phyloP scores from a whole-genome alignment of 345 rosid species.

The Rhizophora mangle region DNA sequence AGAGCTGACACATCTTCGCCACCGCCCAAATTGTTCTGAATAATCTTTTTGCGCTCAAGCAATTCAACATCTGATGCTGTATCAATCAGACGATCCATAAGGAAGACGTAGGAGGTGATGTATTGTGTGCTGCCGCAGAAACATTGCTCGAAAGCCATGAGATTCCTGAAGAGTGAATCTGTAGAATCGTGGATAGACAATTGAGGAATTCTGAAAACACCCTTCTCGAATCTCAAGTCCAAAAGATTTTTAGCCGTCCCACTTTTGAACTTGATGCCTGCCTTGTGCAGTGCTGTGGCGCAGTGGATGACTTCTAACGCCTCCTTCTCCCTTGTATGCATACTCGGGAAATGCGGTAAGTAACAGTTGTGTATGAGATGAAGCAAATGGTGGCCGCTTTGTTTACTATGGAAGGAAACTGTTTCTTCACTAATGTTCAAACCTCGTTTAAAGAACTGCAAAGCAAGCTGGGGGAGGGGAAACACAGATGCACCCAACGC shows the following conservation, averaged over 20 bases:
- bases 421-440: neutral
- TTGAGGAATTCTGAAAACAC: slow-evolving; percentile 28
- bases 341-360: slow-evolving; percentile 10
- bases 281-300: slow-evolving; percentile 33
- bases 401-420: neutral
- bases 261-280: slow-evolving; percentile 34
- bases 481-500: neutral
- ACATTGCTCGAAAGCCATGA: slow-evolving; percentile 37
- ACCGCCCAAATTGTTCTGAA: slow-evolving; percentile 4
- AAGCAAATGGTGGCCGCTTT: slow-evolving; percentile 8
- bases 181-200: slow-evolving; percentile 26
- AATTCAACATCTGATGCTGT: slow-evolving; percentile 5
- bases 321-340: neutral
- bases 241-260: slow-evolving; percentile 15
- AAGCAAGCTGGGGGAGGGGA: slow-evolving; percentile 5
- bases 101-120: slow-evolving; percentile 8
- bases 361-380: slow-evolving; percentile 15
- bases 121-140: neutral
- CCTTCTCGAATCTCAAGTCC: slow-evolving; percentile 25
- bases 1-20: slow-evolving; percentile 10
- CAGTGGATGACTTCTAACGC: slow-evolving; percentile 21
- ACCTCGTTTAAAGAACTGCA: slow-evolving; percentile 5
- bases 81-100: slow-evolving; percentile 15
- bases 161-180: slow-evolving; percentile 26
- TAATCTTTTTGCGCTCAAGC: neutral